Evolutionary conservation across 2,329 filamentous ascomycete genomes (phyloP), one percentile per base, ranked within the genome.

Genomic region (Talaromyces rugulosus): DNA sequence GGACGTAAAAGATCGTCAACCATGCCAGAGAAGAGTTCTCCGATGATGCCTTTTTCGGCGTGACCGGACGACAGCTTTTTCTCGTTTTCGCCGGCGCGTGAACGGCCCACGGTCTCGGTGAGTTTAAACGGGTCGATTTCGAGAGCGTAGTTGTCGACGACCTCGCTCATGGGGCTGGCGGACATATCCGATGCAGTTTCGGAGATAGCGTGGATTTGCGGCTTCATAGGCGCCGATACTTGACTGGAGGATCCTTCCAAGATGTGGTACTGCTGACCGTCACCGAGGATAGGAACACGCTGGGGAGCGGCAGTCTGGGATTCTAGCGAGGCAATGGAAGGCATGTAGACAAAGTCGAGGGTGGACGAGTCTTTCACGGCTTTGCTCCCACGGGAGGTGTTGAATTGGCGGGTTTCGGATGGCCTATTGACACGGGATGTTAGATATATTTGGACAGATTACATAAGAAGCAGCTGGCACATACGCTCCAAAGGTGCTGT

Each of bases 271-370:
- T 71, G 67, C 36, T 69, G 64, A 59, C 68, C 66, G 60, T 80
- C 75, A 62, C 81, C 77, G 61, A 85, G 74, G 66, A 85, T 78
- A 62, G 84, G 84, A 52, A 85, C 79, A 11, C 80, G 70, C 40
- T 75, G 70, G 5, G 77, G 70, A 14, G 68, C 57, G 18, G 71
- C 66, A 4, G 27, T 12, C 27, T 61, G 34, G 16, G 51, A 53
- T 56, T 82, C 78, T 34, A 80, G 73, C 57, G 77, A 71, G 31
- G 81, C 76, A 66, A 81, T 77, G 60, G 78, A 77, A 40, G 86
- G 86, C 66, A 88, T 78, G 76, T 82, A 87, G 67, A 82, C 81
- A 69, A 88, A 87, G 77, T 88, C 86, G 63, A 88, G 84, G 50
- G 85, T 85, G 47, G 84, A 86, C 63, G 74, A 77, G 75, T 88